These are phyloP conservation scores for Alternaria arbusti DNA, from an alignment of 2,329 filamentous ascomycete species.

Conservation along the genomic window DNA sequence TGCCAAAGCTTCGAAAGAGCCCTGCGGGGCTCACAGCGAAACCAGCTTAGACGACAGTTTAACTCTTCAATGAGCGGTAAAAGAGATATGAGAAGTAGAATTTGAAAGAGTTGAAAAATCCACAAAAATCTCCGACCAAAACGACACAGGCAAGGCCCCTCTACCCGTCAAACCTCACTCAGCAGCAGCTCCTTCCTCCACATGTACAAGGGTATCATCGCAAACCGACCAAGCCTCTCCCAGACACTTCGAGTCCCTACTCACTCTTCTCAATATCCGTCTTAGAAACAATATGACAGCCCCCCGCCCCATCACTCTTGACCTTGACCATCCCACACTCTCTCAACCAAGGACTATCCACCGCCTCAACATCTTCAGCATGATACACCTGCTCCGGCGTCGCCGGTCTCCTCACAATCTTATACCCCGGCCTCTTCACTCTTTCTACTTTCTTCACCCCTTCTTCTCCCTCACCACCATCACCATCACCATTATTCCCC, in stretches of 20 bases:
- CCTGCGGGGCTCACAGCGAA: background rate
- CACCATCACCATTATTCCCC: background rate
- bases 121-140: background rate
- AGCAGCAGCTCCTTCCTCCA: background rate
- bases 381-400: conserved; percentile 5
- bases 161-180: background rate
- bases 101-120: background rate
- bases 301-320: conserved; percentile 8
- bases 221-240: too few species aligned
- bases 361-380: conserved; percentile 2
- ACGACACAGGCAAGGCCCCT: too few species aligned
- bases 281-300: conserved; percentile 19
- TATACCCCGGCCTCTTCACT: background rate
- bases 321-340: conserved; percentile 26
- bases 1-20: background rate
- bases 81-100: background rate
- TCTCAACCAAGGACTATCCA: conserved; percentile 16
- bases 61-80: background rate
- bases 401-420: background rate
- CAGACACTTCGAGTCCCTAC: too few species aligned
- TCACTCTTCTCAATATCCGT: conserved; percentile 8
- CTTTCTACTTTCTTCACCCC: background rate
- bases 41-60: background rate
- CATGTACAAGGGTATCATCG: background rate
- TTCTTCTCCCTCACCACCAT: background rate